Evolutionary conservation across 2,329 filamentous ascomycete species (phyloP).

Genomic region (Iodosphaeria phyllophila): DNA sequence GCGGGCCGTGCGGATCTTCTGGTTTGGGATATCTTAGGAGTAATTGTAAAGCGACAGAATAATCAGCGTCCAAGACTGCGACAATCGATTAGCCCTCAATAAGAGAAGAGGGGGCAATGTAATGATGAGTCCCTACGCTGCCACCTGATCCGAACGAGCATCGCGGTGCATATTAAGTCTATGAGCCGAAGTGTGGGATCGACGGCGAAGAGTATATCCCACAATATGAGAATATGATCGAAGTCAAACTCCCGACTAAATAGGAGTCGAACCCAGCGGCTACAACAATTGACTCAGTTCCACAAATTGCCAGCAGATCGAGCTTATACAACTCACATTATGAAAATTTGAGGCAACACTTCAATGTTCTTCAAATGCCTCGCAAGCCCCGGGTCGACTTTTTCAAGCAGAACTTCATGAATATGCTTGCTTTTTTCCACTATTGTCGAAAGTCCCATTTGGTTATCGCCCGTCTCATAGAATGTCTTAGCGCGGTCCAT

Average conservation of each 20-base stretch:
- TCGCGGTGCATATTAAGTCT: slow-evolving; percentile 81
- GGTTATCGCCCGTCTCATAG: slow-evolving; percentile 50
- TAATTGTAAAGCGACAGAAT: slow-evolving; percentile 65
- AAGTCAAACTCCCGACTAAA: slow-evolving; percentile 92
- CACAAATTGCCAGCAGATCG: slow-evolving; percentile 1
- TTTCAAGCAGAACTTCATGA: slow-evolving; percentile 62
- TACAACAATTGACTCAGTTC: too few relatives aligned
- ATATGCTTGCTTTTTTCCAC: slow-evolving; percentile 74
- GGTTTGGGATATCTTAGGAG: slow-evolving; percentile 70
- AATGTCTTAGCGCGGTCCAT: slow-evolving; percentile 81
- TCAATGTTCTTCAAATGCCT: slow-evolving; percentile 67
- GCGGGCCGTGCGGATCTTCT: slow-evolving; percentile 40
- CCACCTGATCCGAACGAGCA: slow-evolving; percentile 86
- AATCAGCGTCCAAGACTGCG: slow-evolving; percentile 68
- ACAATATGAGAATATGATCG: slow-evolving; percentile 63
- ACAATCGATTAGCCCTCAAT: slow-evolving; percentile 2
- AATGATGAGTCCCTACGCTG: slow-evolving; percentile 37
- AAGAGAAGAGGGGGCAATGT: neutral
- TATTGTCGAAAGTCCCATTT: slow-evolving; percentile 28
- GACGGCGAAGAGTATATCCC: slow-evolving; percentile 82
- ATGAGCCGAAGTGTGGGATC: slow-evolving; percentile 65
- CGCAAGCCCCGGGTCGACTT: slow-evolving; percentile 68
- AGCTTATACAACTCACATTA: slow-evolving; percentile 45
- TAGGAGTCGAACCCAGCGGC: slow-evolving; percentile 81
- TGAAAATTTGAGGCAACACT: slow-evolving; percentile 86